A percentile compares a stretch with the other conserved stretches of the same genome.
phyloP scores from a whole-genome alignment of 371 early-diverging fungal species.

The Phascolomyces articulosus region DNA sequence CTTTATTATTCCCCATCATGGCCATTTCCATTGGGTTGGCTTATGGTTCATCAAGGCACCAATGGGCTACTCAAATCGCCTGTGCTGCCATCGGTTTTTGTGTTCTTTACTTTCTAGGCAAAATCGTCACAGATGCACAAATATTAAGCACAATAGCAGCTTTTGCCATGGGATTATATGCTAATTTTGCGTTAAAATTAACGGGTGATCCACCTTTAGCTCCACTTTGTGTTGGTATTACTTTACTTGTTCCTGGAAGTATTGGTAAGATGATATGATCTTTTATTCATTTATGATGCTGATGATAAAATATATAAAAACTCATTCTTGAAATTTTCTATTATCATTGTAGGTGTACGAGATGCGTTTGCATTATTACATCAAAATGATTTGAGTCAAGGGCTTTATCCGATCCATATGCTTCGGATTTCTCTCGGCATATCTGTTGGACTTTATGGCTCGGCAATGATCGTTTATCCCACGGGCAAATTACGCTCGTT shows the following conservation, averaged over 20 bases:
- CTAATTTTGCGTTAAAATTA: constrained; percentile 40
- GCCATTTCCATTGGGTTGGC: constrained; percentile 40
- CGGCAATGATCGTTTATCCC: constrained; percentile 51
- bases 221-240: constrained; percentile 47
- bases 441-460: constrained; percentile 47
- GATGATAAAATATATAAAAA: too few species aligned
- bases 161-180: constrained; percentile 44
- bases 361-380: constrained; percentile 47
- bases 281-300: too few species aligned
- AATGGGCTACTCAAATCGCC: constrained; percentile 42
- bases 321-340: background rate
- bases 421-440: constrained; percentile 41
- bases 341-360: constrained; percentile 33
- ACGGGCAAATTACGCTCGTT: constrained; percentile 42
- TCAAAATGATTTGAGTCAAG: constrained; percentile 30
- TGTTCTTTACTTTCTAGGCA: constrained; percentile 36
- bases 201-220: constrained; percentile 43
- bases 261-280: constrained; percentile 35
- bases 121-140: constrained; percentile 37
- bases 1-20: constrained; percentile 39
- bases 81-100: constrained; percentile 40
- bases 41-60: constrained; percentile 37
- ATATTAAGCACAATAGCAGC: constrained; percentile 45
- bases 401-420: constrained; percentile 44
- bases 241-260: constrained; percentile 50